These are phyloP conservation scores for Cryphonectria parasitica DNA, from an alignment of 2,329 filamentous ascomycete genomes.

Conservation along the genomic window DNA sequence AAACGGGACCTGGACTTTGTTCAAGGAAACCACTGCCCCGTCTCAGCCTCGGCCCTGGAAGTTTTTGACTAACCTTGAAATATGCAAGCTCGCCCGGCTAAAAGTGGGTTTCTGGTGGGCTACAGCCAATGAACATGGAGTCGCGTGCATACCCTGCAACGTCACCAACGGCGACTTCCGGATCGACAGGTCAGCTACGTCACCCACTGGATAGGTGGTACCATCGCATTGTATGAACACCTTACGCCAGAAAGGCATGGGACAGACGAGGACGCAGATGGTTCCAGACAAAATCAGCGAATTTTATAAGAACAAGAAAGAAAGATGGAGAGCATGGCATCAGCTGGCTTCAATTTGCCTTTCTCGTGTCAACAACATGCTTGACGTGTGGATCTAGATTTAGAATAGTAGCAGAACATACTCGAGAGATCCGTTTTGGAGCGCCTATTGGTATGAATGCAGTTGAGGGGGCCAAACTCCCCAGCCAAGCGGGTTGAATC, in stretches of 20 bases:
- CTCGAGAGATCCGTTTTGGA: too few species aligned
- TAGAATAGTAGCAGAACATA: too few species aligned
- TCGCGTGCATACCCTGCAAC: slow-evolving; percentile 19
- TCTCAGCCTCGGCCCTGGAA: neutral
- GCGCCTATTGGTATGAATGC: too few species aligned
- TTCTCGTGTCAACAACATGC: too few species aligned
- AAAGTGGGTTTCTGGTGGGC: neutral
- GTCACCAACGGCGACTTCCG: slow-evolving; percentile 4
- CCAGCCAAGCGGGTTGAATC: too few species aligned
- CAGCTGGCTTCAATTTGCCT: too few species aligned
- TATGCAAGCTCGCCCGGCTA: slow-evolving; percentile 12
- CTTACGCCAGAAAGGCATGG: too few species aligned
- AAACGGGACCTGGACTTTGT: neutral
- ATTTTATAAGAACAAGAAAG: neutral
- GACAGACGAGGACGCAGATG: too few species aligned
- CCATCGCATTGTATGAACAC: too few species aligned
- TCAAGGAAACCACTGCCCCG: neutral
- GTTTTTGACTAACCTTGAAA: neutral
- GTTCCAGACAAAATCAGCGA: too few species aligned
- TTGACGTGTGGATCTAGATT: too few species aligned
- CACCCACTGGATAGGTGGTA: neutral
- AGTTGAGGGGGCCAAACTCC: too few species aligned
- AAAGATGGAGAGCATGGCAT: neutral
- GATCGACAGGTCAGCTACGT: slow-evolving; percentile 11
- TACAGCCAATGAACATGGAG: neutral